Conservation (phyloP, 768 basidiomycete genomes). For the Lanmaoa pseudosensibilis region DNA sequence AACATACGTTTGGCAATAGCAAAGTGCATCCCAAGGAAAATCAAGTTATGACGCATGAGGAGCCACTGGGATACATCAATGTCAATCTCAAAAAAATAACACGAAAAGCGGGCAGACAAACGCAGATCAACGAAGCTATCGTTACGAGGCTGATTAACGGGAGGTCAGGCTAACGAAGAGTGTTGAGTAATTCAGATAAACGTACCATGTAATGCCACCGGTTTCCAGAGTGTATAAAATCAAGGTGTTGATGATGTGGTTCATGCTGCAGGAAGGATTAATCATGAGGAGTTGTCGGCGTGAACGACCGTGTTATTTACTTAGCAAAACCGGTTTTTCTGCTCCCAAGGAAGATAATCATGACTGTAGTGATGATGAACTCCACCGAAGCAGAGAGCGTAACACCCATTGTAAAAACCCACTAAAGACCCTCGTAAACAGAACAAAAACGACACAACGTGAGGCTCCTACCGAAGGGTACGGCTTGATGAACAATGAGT, state of each 20-base stretch:
- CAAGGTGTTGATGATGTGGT: constrained; percentile 47
- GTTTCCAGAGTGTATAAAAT: constrained; percentile 56
- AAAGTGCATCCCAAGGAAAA: constrained; percentile 38
- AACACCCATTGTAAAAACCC: constrained; percentile 33
- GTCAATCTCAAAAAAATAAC: not conserved
- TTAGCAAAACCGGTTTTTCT: constrained; percentile 34
- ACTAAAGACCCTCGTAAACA: constrained; percentile 15
- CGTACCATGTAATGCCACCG: constrained; percentile 47
- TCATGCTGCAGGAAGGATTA: constrained; percentile 35
- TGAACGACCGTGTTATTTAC: not conserved
- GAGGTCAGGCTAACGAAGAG: not conserved
- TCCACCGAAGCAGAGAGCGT: constrained; percentile 36
- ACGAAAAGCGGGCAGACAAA: constrained; percentile 9
- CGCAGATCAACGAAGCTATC: constrained; percentile 34
- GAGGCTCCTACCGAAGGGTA: constrained; percentile 27
- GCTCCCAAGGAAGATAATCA: constrained; percentile 35
- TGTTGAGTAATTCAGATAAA: not conserved
- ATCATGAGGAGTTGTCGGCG: not conserved
- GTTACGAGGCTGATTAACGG: constrained; percentile 27
- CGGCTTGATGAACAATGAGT: constrained; percentile 32
- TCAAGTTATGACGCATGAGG: constrained; percentile 35
- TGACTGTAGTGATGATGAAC: constrained; percentile 31
- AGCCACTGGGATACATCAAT: constrained; percentile 23
- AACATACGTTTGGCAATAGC: constrained; percentile 34
- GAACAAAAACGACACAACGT: not conserved